Percentiles rank a stretch among this genome's conserved stretches.
These are phyloP conservation scores for Trichoderma lentiforme DNA, from an alignment of 2,329 filamentous ascomycete species.

Conservation along the genomic window DNA sequence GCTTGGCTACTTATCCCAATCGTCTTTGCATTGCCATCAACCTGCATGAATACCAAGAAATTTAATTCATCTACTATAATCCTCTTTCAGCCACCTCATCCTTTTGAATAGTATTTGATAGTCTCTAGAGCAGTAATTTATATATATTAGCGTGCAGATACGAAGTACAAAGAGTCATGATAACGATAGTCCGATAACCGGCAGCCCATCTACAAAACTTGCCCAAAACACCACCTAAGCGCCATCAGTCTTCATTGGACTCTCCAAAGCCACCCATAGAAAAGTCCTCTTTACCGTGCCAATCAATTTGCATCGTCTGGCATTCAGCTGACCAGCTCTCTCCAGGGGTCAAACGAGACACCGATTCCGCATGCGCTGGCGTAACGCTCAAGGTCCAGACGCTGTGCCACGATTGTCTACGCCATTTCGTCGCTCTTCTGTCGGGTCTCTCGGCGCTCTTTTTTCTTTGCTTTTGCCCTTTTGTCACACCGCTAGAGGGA, in stretches of 20 bases:
- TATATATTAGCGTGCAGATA: not conserved
- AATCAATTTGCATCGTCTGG: not conserved
- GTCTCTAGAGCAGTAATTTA: not conserved
- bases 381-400: not conserved
- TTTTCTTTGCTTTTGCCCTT: not conserved
- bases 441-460: not conserved
- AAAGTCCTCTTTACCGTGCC: not conserved
- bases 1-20: not conserved
- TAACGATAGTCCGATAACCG: not conserved
- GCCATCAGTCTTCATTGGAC: not conserved
- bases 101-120: not conserved
- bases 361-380: not conserved
- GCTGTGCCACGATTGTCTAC: not conserved
- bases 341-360: not conserved
- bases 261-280: not conserved
- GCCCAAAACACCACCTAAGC: not conserved
- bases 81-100: not conserved
- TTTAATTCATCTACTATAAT: not conserved
- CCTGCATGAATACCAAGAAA: not conserved
- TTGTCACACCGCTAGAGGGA: constrained; percentile 18
- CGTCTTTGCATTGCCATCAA: not conserved
- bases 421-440: not conserved
- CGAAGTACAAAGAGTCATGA: not conserved
- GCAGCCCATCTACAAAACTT: not conserved
- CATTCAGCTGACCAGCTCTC: not conserved